Percentiles rank a stretch among this genome's conserved stretches.
Evolutionary conservation across 257 asterid species (phyloP).

Genomic region (Capsicum baccatum): DNA sequence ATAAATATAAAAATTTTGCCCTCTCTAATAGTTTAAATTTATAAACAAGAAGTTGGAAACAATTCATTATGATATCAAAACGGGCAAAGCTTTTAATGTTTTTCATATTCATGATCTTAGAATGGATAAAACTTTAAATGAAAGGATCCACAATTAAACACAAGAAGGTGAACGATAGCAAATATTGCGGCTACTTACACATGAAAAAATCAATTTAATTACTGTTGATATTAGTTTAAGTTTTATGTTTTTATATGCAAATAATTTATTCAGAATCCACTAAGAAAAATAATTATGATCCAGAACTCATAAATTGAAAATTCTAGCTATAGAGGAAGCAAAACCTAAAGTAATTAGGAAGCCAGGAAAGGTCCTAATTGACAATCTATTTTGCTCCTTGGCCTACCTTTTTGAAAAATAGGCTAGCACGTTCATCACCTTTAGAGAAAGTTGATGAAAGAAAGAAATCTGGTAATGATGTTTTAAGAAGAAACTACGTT

Average conservation of each 20-base stretch:
- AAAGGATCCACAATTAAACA: background rate
- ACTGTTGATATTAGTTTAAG: no score
- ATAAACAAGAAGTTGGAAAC: background rate
- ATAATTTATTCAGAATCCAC: no score
- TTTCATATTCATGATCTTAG: background rate
- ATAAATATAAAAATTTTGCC: background rate
- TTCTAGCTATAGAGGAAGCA: no score
- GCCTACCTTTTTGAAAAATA: conserved; percentile 21
- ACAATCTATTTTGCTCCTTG: conserved; percentile 24
- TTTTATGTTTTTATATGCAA: no score
- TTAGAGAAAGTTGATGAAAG: conserved; percentile 37
- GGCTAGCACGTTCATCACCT: conserved; percentile 35
- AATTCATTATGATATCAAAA: background rate
- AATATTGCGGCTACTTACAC: background rate
- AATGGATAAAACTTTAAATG: background rate
- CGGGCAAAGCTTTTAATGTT: background rate
- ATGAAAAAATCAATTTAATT: no score
- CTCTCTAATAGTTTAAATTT: background rate
- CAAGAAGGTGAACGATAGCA: background rate
- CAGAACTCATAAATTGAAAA: no score
- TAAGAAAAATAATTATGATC: no score
- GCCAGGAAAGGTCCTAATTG: background rate
- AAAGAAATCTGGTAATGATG: conserved; percentile 32
- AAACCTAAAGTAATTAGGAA: background rate
- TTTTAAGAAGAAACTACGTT: conserved; percentile 24